These are phyloP conservation scores for Musa acuminata DNA, from an alignment of 176 grass and related monocot genomes.

Conservation along the genomic window DNA sequence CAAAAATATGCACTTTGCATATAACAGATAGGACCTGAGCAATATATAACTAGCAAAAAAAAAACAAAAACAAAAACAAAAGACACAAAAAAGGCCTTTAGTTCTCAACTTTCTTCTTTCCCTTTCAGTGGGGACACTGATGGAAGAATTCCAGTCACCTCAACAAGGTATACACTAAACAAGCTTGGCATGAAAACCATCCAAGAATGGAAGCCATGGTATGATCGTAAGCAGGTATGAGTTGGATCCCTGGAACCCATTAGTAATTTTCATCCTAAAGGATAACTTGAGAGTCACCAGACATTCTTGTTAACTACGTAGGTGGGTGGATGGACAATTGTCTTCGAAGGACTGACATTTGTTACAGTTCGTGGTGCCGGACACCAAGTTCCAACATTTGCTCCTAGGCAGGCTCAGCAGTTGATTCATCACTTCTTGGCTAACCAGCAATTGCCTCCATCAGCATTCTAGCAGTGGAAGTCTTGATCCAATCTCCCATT, in stretches of 20 bases:
- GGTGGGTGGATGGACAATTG: slow-evolving; percentile 68
- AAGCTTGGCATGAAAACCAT: slow-evolving; percentile 24
- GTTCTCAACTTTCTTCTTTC: not conserved
- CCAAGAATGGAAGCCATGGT: slow-evolving; percentile 26
- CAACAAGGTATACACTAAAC: slow-evolving; percentile 13
- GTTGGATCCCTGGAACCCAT: not conserved
- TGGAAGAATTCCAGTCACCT: slow-evolving; percentile 29
- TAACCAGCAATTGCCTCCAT: slow-evolving; percentile 10
- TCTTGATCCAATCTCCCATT: not conserved
- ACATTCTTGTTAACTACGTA: not conserved
- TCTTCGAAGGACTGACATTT: slow-evolving; percentile 12
- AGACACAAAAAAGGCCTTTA: not conserved
- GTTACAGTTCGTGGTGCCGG: slow-evolving; percentile 16
- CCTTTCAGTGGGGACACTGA: slow-evolving; percentile 19
- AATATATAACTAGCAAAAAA: not conserved
- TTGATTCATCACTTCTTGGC: slow-evolving; percentile 16
- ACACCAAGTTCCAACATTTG: slow-evolving; percentile 17
- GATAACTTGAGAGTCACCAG: not conserved
- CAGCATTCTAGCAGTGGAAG: not conserved
- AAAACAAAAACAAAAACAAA: too few species aligned
- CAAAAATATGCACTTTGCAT: not conserved
- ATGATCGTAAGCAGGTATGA: slow-evolving; percentile 62
- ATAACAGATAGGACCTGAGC: not conserved
- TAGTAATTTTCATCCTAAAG: not conserved
- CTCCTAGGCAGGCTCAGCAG: slow-evolving; percentile 7